phyloP scores from a whole-genome alignment of 2,329 filamentous ascomycete genomes.

The Shiraia bambusicola region DNA sequence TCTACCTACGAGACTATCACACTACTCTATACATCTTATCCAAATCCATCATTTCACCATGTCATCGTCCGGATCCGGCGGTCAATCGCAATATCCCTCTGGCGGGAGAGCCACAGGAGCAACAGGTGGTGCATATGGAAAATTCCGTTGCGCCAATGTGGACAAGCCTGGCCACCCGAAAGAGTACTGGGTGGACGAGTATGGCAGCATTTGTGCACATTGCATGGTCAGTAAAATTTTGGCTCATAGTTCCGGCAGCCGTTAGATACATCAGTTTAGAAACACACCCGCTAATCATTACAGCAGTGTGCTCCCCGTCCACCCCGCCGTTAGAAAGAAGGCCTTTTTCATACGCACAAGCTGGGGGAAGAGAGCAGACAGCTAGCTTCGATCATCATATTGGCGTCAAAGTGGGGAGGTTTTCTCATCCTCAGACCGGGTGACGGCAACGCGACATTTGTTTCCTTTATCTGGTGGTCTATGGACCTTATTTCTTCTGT shows the following conservation, averaged over 20 bases:
- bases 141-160: constrained; percentile 23
- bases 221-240: constrained; percentile 24
- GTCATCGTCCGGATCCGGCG: constrained; percentile 16
- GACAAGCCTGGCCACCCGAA: constrained; percentile 22
- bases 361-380: background rate
- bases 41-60: constrained; percentile 8
- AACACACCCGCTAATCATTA: constrained; percentile 16
- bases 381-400: background rate
- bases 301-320: constrained; percentile 26
- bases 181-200: constrained; percentile 18
- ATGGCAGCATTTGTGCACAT: constrained; percentile 22
- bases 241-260: constrained; percentile 7
- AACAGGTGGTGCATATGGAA: constrained; percentile 23
- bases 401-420: no score
- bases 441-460: no score
- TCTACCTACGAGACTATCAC: background rate
- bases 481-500: no score
- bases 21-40: background rate
- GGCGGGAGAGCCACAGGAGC: constrained; percentile 27
- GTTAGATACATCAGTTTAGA: no score
- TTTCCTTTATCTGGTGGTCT: no score
- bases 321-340: constrained; percentile 4
- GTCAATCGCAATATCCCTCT: constrained; percentile 13
- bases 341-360: background rate
- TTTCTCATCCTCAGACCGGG: no score